Evolutionary conservation across 192 early-diverging fungal genomes (phyloP).

Genomic region (Chytriomyces hyalinus): DNA sequence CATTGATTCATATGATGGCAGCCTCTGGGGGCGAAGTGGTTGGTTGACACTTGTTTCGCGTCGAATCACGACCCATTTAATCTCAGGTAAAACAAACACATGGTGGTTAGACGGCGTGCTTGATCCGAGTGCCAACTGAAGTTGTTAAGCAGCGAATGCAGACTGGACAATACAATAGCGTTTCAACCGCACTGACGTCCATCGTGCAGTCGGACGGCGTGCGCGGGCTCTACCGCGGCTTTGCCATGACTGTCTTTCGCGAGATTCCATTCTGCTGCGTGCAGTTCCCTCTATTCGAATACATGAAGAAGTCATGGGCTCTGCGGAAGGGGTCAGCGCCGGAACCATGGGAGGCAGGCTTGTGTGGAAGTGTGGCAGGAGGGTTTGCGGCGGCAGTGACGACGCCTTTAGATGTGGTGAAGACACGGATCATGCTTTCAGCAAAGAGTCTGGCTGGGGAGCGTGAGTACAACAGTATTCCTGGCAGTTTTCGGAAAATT

Average conservation of each 20-base stretch:
- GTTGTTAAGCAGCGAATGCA: constrained; percentile 97
- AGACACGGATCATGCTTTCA: constrained; percentile 96
- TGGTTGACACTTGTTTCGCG: constrained; percentile 34
- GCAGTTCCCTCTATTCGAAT: constrained; percentile 96
- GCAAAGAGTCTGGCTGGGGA: constrained; percentile 55
- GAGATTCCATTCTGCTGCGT: constrained; percentile 98
- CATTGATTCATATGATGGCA: constrained; percentile 83
- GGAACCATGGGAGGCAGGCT: constrained; percentile 80
- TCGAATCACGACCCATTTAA: background rate
- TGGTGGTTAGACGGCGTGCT: constrained; percentile 73
- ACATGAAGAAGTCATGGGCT: constrained; percentile 65
- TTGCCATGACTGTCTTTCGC: constrained; percentile 86
- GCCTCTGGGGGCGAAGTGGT: constrained; percentile 90
- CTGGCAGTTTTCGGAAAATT: constrained; percentile 75
- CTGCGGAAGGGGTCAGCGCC: constrained; percentile 51
- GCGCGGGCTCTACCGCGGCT: constrained; percentile 91
- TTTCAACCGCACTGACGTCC: constrained; percentile 60
- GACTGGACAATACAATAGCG: constrained; percentile 57
- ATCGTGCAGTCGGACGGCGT: constrained; percentile 76
- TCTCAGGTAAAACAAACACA: constrained; percentile 8
- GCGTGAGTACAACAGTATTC: constrained; percentile 70
- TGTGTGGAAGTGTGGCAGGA: constrained; percentile 88
- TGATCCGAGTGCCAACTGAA: constrained; percentile 93
- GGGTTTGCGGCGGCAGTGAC: constrained; percentile 88
- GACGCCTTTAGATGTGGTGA: constrained; percentile 95